Evolutionary conservation across 495 filamentous ascomycete genomes (phyloP).

Genomic region (Penicillium riverlandense): DNA sequence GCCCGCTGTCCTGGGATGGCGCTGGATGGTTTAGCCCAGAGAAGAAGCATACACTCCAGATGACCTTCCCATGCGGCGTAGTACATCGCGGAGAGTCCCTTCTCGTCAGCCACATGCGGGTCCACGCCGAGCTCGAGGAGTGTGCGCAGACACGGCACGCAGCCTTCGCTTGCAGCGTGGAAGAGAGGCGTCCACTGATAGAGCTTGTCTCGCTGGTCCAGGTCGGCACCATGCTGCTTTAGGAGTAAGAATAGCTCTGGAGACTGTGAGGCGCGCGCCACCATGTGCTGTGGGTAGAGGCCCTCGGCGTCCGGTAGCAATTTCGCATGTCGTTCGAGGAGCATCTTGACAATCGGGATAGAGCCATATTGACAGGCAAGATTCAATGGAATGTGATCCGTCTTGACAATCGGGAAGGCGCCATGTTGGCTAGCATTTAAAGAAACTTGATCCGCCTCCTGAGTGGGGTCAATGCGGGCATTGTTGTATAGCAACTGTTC

Average conservation of each 20-base stretch:
- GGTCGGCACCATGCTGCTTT: conserved; percentile 79
- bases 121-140: conserved; percentile 71
- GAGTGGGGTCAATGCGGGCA: conserved; percentile 76
- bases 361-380: conserved; percentile 91
- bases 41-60: conserved; percentile 84
- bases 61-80: conserved; percentile 99
- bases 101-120: conserved; percentile 76
- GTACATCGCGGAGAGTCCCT: conserved; percentile 89
- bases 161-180: conserved; percentile 94
- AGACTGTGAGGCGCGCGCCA: conserved; percentile 80
- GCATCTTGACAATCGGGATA: conserved; percentile 68
- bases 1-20: conserved; percentile 18
- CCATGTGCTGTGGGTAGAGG: conserved; percentile 93
- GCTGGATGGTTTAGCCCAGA: conserved; percentile 48
- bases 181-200: conserved; percentile 97
- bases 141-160: conserved; percentile 74
- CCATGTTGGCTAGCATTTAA: too few species aligned
- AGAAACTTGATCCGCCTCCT: conserved; percentile 11
- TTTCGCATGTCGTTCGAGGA: conserved; percentile 68
- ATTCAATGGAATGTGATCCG: conserved; percentile 90
- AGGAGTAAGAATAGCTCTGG: conserved; percentile 72
- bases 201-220: conserved; percentile 87
- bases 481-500: conserved; percentile 61
- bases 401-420: conserved; percentile 23
- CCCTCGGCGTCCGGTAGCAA: conserved; percentile 92